Percentiles rank a stretch among this genome's conserved stretches.
These are phyloP conservation scores for Saprolegnia diclina DNA, from an alignment of 352 stramenopile species.

Conservation along the genomic window DNA sequence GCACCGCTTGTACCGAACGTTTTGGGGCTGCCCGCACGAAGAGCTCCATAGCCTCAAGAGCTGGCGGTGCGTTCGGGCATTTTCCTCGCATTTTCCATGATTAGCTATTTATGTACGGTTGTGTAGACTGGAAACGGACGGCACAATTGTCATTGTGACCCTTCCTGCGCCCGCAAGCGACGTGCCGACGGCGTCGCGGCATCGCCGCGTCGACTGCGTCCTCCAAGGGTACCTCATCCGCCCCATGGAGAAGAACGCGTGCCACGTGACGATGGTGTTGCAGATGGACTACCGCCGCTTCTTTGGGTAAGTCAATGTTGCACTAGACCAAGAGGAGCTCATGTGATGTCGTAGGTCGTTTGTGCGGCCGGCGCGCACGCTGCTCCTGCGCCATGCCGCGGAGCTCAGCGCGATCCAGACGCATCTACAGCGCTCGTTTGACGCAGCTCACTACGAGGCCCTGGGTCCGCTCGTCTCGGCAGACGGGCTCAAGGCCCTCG, in stretches of 20 bases:
- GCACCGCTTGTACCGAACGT: background rate
- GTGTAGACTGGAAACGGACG: slow-evolving; percentile 53
- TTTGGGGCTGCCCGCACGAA: background rate
- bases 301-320: background rate
- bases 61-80: slow-evolving; percentile 43
- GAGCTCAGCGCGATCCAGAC: slow-evolving; percentile 46
- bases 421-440: slow-evolving; percentile 42
- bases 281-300: slow-evolving; percentile 66
- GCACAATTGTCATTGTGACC: slow-evolving; percentile 57
- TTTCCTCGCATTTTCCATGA: too few relatives aligned
- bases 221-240: slow-evolving; percentile 56
- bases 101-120: background rate
- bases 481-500: slow-evolving; percentile 40
- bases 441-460: slow-evolving; percentile 46
- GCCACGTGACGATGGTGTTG: slow-evolving; percentile 71
- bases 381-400: slow-evolving; percentile 45
- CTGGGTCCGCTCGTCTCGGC: slow-evolving; percentile 44
- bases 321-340: background rate
- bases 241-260: slow-evolving; percentile 40
- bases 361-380: slow-evolving; percentile 30
- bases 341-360: background rate
- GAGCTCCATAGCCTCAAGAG: slow-evolving; percentile 46
- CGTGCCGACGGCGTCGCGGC: slow-evolving; percentile 29
- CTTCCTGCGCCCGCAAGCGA: slow-evolving; percentile 51
- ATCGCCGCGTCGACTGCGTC: slow-evolving; percentile 50